Conservation (phyloP, 257 asterid genomes). For the Penstemon barbatus region DNA sequence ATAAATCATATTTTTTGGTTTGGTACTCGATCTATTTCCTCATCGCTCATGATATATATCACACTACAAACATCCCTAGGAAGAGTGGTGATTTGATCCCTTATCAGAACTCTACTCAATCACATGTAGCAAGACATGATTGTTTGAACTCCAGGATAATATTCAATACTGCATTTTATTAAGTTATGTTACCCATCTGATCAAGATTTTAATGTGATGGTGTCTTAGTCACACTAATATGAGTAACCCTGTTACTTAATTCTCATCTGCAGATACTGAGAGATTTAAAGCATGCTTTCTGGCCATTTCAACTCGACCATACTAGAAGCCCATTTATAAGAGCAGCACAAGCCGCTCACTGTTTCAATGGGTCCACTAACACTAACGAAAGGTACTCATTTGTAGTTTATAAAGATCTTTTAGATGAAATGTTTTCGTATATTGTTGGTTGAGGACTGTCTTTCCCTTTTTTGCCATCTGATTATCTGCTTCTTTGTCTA, state of each 20-base stretch:
- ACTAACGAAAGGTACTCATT: conserved; percentile 50
- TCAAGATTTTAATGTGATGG: conserved; percentile 7
- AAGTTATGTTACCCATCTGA: conserved; percentile 1
- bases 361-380: conserved; percentile 42
- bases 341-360: conserved; percentile 84
- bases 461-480: not conserved
- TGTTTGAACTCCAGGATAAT: conserved; percentile 3
- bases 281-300: conserved; percentile 76
- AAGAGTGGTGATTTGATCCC: not conserved
- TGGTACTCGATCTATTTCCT: too few species aligned
- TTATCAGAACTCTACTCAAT: not conserved
- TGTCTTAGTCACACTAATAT: not conserved
- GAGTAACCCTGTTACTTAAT: conserved; percentile 10
- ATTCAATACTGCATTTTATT: not conserved
- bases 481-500: conserved; percentile 12
- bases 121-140: not conserved
- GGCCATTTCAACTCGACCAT: conserved; percentile 80
- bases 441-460: not conserved
- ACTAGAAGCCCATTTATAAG: conserved; percentile 65
- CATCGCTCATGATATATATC: too few species aligned
- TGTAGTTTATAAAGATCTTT: not conserved
- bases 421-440: not conserved
- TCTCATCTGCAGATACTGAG: conserved; percentile 51
- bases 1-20: too few species aligned
- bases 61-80: too few species aligned